Evolutionary conservation across 192 early-diverging fungal genomes (phyloP).

Genomic region (Coemansia sp.): DNA sequence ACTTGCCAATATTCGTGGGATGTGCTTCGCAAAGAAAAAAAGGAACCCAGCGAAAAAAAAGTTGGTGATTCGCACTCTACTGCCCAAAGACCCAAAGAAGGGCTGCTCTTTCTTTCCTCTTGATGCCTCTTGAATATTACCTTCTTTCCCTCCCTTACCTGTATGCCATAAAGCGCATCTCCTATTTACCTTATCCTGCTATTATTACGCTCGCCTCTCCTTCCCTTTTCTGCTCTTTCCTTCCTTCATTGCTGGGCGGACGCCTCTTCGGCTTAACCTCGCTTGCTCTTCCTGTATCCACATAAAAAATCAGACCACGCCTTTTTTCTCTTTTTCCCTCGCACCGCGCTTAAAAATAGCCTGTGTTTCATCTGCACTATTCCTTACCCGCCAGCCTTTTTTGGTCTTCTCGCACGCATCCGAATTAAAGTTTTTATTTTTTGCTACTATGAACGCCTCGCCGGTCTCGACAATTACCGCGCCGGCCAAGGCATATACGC

Average conservation of each 20-base stretch:
- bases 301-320: neutral
- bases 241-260: neutral
- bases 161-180: conserved; percentile 3
- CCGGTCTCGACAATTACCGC: conserved; percentile 26
- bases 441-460: neutral
- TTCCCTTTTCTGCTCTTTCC: neutral
- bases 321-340: neutral
- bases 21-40: neutral
- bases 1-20: neutral
- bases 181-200: neutral
- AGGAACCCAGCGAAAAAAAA: neutral
- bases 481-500: conserved; percentile 46
- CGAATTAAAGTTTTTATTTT: neutral
- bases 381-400: neutral
- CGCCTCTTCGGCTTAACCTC: neutral
- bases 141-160: conserved; percentile 1
- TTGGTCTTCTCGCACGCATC: neutral
- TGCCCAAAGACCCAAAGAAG: conserved; percentile 1
- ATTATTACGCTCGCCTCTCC: neutral
- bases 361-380: neutral
- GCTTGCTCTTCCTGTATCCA: neutral
- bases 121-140: neutral
- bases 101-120: neutral
- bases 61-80: neutral
- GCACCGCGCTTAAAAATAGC: neutral